phyloP scores from a whole-genome alignment of 129 eudicot species.

The Escallonia herrerae region DNA sequence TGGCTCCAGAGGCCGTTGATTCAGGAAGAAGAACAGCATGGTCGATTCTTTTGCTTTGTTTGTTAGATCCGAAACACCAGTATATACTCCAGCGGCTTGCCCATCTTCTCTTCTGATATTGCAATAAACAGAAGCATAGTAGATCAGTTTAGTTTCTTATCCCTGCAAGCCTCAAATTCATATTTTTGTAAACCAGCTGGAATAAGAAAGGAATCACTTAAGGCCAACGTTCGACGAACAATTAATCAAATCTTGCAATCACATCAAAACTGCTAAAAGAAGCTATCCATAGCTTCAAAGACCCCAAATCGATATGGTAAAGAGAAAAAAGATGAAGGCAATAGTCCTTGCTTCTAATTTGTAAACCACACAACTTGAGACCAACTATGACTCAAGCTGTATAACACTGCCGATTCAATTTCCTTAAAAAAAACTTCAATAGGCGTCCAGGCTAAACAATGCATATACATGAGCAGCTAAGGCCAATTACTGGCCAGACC shows the following conservation, averaged over 20 bases:
- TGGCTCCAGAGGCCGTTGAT: constrained; percentile 28
- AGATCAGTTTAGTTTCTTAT: constrained; percentile 7
- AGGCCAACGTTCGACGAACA: neutral
- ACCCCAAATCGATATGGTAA: neutral
- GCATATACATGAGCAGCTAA: no score
- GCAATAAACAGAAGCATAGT: constrained; percentile 14
- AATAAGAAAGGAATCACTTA: no score
- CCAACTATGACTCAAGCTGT: no score
- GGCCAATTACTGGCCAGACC: no score
- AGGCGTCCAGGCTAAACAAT: no score
- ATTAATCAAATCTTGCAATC: neutral
- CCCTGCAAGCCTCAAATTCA: neutral
- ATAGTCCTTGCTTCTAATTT: no score
- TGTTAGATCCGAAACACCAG: constrained; percentile 80
- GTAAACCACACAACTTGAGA: no score
- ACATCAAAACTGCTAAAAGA: neutral
- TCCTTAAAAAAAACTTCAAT: no score
- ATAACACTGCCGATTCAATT: no score
- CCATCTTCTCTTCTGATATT: constrained; percentile 83
- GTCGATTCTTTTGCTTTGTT: constrained; percentile 62
- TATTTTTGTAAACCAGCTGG: no score
- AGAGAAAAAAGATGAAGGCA: neutral
- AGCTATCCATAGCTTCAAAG: neutral
- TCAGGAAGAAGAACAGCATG: constrained; percentile 76
- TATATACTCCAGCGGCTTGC: constrained; percentile 82